A percentile compares a stretch with the other conserved stretches of the same genome.
Conservation (phyloP, 225 moss, liverwort and hornwort species). For the Takakia lepidozioides region DNA sequence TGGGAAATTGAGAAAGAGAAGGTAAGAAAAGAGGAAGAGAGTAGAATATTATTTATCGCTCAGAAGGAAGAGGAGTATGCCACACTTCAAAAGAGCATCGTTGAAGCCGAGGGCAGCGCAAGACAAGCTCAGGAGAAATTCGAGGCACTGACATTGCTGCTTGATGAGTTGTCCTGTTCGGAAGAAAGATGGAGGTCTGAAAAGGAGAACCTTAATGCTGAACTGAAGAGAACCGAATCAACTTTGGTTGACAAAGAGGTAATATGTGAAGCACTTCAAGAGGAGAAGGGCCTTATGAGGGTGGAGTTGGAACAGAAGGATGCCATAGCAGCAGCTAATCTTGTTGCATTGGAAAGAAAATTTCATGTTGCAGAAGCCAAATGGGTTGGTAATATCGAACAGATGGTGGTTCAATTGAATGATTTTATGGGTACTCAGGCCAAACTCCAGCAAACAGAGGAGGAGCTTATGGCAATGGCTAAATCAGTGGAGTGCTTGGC, state of each 20-base stretch:
- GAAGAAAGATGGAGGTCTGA: constrained; percentile 34
- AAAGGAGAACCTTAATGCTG: constrained; percentile 14
- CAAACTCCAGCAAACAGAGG: constrained; percentile 14
- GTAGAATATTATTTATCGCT: too few relatives aligned
- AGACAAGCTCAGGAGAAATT: constrained; percentile 34
- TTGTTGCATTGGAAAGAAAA: constrained; percentile 9
- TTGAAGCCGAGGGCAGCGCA: constrained; percentile 14
- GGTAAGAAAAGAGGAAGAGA: too few relatives aligned
- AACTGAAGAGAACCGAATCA: constrained; percentile 13
- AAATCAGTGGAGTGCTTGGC: constrained; percentile 25
- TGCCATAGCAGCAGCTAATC: constrained; percentile 16
- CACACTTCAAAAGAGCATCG: constrained; percentile 15
- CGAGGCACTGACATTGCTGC: constrained; percentile 33
- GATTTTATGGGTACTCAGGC: constrained; percentile 15
- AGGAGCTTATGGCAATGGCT: constrained; percentile 21
- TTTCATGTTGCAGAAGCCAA: constrained; percentile 2
- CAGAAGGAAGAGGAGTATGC: constrained; percentile 20
- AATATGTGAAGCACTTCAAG: constrained; percentile 9
- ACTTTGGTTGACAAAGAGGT: constrained; percentile 20
- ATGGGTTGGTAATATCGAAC: constrained; percentile 12
- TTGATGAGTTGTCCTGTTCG: constrained; percentile 29
- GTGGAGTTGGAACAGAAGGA: constrained; percentile 8
- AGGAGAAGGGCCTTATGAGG: constrained; percentile 19
- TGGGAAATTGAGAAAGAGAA: too few relatives aligned
- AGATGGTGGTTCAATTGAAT: constrained; percentile 10